phyloP scores from a whole-genome alignment of 208 protist genomes.

The Wallacemonas sp. region DNA sequence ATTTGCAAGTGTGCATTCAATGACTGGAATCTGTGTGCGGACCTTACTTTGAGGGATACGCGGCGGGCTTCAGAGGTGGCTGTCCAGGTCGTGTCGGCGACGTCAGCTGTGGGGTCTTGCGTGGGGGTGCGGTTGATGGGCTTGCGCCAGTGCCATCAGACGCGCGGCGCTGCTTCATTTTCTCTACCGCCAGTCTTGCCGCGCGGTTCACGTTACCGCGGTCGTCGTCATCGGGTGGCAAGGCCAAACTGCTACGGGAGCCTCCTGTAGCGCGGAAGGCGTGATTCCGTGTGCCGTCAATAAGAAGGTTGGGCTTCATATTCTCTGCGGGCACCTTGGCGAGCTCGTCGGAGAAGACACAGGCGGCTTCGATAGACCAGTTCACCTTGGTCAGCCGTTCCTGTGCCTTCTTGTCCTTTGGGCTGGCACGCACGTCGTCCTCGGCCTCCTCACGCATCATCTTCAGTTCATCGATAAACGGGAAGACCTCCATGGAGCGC shows the following conservation, averaged over 20 bases:
- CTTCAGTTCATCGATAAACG: constrained; percentile 68
- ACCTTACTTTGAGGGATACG: no score
- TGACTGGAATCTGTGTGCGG: no score
- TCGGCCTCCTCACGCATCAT: constrained; percentile 64
- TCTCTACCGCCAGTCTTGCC: not conserved
- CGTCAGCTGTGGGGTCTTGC: not conserved
- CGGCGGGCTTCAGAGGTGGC: no score
- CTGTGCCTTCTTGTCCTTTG: constrained; percentile 25
- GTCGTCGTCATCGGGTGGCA: not conserved
- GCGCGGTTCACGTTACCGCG: not conserved
- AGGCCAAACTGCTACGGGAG: constrained; percentile 16
- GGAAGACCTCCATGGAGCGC: constrained; percentile 65
- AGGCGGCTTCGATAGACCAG: constrained; percentile 62
- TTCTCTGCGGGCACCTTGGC: constrained; percentile 53
- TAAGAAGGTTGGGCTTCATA: constrained; percentile 74
- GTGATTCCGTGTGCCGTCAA: constrained; percentile 48
- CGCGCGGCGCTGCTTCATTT: constrained; percentile 1
- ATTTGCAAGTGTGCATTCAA: no score
- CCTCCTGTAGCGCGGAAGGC: constrained; percentile 38
- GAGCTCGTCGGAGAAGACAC: constrained; percentile 66
- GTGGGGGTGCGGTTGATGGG: not conserved
- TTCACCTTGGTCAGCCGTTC: constrained; percentile 32
- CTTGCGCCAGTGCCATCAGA: not conserved
- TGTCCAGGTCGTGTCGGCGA: not conserved
- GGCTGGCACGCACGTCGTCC: constrained; percentile 35